Conservation (phyloP, 176 grass and related monocot species). For the Calamus simplicifolius region DNA sequence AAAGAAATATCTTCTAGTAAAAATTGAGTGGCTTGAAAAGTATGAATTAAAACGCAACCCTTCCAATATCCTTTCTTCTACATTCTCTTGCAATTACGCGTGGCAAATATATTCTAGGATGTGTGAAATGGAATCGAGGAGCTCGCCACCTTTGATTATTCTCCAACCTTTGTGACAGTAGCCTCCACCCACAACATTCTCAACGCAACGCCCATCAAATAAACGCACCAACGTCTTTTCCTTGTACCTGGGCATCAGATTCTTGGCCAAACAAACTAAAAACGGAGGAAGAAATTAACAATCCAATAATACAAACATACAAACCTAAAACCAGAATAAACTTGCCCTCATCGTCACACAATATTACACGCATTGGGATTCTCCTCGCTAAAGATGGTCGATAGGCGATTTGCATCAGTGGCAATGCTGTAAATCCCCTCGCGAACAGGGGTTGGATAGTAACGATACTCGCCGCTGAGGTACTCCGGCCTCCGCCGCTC, state of each 20-base stretch:
- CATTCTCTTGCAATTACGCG: too few species aligned
- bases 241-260: constrained; percentile 43
- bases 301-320: constrained; percentile 8
- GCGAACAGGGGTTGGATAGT: constrained; percentile 87
- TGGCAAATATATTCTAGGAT: too few species aligned
- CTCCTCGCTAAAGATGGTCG: constrained; percentile 98
- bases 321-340: background rate
- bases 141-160: constrained; percentile 16
- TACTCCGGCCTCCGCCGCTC: constrained; percentile 62
- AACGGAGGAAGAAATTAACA: background rate
- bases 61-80: too few species aligned
- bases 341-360: constrained; percentile 23
- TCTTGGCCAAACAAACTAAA: constrained; percentile 19
- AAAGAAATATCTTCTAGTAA: too few species aligned
- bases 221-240: background rate
- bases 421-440: constrained; percentile 95
- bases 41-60: too few species aligned
- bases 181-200: too few species aligned
- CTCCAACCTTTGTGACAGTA: background rate
- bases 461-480: constrained; percentile 78
- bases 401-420: constrained; percentile 80
- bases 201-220: too few species aligned
- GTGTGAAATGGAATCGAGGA: background rate
- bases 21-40: too few species aligned
- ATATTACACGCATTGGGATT: constrained; percentile 94